Evolutionary conservation across 331 rosid genomes (phyloP), one percentile per base, ranked within the genome.

Genomic region (Dryas integrifolia): DNA sequence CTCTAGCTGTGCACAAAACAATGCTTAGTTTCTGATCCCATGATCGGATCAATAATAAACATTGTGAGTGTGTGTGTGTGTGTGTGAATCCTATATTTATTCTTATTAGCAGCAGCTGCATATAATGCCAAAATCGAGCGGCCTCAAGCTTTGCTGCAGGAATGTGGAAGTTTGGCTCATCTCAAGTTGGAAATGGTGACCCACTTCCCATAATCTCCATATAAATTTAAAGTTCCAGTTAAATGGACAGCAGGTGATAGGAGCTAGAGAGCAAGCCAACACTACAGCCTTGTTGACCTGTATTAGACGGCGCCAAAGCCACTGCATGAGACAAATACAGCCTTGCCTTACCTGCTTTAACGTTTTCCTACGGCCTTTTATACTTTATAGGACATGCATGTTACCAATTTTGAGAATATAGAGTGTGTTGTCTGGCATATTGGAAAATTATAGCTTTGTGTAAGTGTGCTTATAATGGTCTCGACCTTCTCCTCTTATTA

Each of bases 311-410:
- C n/a, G 66, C 43, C 81, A 52, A 70, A 30, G 81, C 69, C 81
- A 69, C 72, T 7, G 76, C 62, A 77, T 61, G 66, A 44, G 81
- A 77, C 81, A 77, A 70, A 38, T 5, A 70, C 81, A 62, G 81
- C 81, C 72, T 62, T 12, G 12, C 58, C 30, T 38, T 62, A 51
- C 65, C 52, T 55, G 70, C 53, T 63, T 45, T 53, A 46, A 40
- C 76, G 76, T 57, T 26, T 57, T 69, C 71, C 30, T 47, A 41
- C 53, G 55, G 51, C 58, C 64, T 3, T 43, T 69, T 77, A 49
- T 60, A 51, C 5, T 43, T 69, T 77, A 49, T 60, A 51, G 48
- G 68, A 62, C 16, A 10, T 4, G 30, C 58, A 48, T 26, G 21
- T 24, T 52, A 44, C 56, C 65, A 57, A 70, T 10, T 10, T 1